These are phyloP conservation scores for Volutella citrinella DNA, from an alignment of 2,329 filamentous ascomycete genomes.

Conservation along the genomic window DNA sequence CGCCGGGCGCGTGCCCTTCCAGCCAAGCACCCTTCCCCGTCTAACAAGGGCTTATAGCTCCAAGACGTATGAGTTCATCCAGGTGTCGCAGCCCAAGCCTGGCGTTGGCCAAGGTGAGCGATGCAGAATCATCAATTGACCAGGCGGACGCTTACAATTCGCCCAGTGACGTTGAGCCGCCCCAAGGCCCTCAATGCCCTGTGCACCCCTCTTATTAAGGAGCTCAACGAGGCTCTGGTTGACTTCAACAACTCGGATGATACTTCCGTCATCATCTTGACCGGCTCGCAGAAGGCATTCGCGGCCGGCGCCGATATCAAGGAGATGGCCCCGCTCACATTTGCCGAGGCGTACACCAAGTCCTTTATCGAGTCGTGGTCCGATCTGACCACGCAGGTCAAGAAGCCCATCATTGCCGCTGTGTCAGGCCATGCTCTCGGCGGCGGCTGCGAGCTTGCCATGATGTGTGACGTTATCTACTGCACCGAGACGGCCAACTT, in stretches of 20 bases:
- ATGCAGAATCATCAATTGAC: not conserved
- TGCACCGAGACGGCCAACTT: slow-evolving; percentile 84
- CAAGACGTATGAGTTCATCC: slow-evolving; percentile 72
- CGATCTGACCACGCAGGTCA: slow-evolving; percentile 74
- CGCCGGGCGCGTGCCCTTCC: slow-evolving; percentile 46
- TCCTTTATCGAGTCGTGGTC: slow-evolving; percentile 98
- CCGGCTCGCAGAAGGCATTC: slow-evolving; percentile 86
- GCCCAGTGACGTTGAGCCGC: slow-evolving; percentile 81
- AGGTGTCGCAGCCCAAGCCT: slow-evolving; percentile 79
- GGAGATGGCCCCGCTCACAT: slow-evolving; percentile 93
- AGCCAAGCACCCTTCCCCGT: slow-evolving; percentile 54
- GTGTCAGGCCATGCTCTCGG: slow-evolving; percentile 94
- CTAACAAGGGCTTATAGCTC: slow-evolving; percentile 52
- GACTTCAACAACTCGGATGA: slow-evolving; percentile 67
- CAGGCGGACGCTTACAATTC: slow-evolving; percentile 2
- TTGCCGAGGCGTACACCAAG: slow-evolving; percentile 79
- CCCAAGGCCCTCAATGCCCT: slow-evolving; percentile 96
- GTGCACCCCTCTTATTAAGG: slow-evolving; percentile 82
- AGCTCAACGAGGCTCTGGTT: slow-evolving; percentile 77
- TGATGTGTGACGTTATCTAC: slow-evolving; percentile 97
- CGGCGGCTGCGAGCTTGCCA: slow-evolving; percentile 91
- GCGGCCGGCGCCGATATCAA: slow-evolving; percentile 98
- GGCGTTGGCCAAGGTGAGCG: slow-evolving; percentile 81
- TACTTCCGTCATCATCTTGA: slow-evolving; percentile 77
- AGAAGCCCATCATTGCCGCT: slow-evolving; percentile 91